Base-by-base conservation (phyloP, 176 grass and related monocot species). In the Tuctoria greenei region DNA sequence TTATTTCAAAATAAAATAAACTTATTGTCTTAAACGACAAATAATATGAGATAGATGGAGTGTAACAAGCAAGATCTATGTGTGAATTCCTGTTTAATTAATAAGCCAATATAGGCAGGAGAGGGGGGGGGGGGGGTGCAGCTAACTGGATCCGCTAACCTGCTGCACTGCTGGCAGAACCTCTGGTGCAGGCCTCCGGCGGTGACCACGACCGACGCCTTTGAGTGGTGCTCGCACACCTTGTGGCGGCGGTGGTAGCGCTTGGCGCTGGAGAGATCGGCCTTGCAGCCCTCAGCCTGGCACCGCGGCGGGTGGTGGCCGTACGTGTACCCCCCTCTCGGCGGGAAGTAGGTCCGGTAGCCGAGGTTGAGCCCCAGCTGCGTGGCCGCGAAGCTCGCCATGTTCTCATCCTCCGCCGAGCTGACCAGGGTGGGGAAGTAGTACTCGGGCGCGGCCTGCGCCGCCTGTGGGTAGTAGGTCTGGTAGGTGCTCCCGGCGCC, bases 121-220 rank as follows among this genome's bases (percentile, higher is more conserved):
- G 43, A 45, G 11, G 14, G 43, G 20, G 12, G 35, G 60, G 12
- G 37, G 4, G 6, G 15, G 18, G 23, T 10, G 28, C 34, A 40
- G 41, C 4, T 1, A 71, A 9, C 34, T 58, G 14, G 54, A 42
- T 41, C 37, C 41, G 71, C 76, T 87, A 41, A 93, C 91, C 91
- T 87, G 87, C 91, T 93, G 81, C 91, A 93, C 83, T 93, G 91
- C 77, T 93, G 91, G 71, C 91, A 93, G 75, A 93, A 93, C 58
- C 91, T 90, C 81, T 93, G 91, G 38, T 87, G 87, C 23, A 87
- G 73, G 1, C 91, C 91, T 8, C 84, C 90, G 13, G 83, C 81
- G 27, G 88, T 87, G 79, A 89, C 80, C 61, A 93, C 91, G 38
- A 82, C 69, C 1, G 91, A 66, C 8, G 84, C 87, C 87, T 93